Evolutionary conservation across 1,284 basidiomycete genomes (phyloP).

Genomic region (Apiotrichum sp.): DNA sequence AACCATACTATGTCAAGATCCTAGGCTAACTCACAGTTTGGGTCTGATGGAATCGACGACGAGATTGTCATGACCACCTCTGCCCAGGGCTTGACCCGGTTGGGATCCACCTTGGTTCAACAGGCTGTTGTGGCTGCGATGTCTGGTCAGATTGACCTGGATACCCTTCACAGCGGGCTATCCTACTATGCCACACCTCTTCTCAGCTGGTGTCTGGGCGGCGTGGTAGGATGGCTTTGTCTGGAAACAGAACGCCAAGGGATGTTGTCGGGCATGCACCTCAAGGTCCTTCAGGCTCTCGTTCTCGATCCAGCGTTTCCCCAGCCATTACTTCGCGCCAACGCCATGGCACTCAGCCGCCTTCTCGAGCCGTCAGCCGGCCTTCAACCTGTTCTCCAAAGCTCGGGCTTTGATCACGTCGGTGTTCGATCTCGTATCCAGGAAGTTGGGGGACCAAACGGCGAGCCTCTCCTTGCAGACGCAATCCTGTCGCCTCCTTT

Average conservation of each 20-base stretch:
- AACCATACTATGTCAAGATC: neutral
- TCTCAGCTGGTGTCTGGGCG: constrained; percentile 51
- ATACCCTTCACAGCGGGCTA: constrained; percentile 50
- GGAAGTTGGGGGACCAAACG: constrained; percentile 10
- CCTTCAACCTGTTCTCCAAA: constrained; percentile 31
- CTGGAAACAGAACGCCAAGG: constrained; percentile 41
- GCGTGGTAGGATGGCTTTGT: constrained; percentile 47
- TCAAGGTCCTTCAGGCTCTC: constrained; percentile 42
- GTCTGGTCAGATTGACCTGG: constrained; percentile 49
- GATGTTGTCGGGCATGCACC: constrained; percentile 35
- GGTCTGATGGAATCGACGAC: constrained; percentile 46
- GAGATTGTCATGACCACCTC: constrained; percentile 47
- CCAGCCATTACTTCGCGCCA: constrained; percentile 30
- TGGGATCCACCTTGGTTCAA: constrained; percentile 50
- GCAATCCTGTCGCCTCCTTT: neutral
- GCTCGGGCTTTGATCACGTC: constrained; percentile 31
- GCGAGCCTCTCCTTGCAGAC: neutral
- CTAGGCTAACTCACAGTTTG: constrained; percentile 30
- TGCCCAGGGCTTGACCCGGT: constrained; percentile 45
- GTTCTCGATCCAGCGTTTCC: constrained; percentile 37
- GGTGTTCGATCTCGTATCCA: constrained; percentile 25
- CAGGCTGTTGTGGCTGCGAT: constrained; percentile 49
- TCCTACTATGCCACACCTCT: constrained; percentile 53
- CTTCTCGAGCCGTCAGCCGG: constrained; percentile 29
- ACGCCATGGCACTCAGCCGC: constrained; percentile 19